Percentiles rank a stretch among this genome's conserved stretches.
phyloP scores from a whole-genome alignment of 2,329 filamentous ascomycete genomes.

The Gaeumannomyces tritici region DNA sequence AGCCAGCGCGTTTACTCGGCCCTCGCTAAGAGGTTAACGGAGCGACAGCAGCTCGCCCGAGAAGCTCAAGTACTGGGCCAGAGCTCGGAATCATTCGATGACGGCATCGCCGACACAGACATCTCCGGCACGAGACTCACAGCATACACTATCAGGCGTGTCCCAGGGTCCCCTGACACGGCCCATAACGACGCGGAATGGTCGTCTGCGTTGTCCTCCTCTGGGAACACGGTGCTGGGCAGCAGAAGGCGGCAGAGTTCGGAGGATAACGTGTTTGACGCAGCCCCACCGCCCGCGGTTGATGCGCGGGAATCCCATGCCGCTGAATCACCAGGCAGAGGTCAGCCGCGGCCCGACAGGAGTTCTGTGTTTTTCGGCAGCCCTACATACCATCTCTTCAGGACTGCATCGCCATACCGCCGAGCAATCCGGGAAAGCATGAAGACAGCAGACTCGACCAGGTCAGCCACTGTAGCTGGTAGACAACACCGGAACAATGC shows the following conservation, averaged over 20 bases:
- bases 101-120: background rate
- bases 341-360: constrained; percentile 15
- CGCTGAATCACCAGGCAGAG: background rate
- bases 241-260: no score
- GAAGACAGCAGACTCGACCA: constrained; percentile 19
- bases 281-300: background rate
- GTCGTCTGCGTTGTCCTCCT: background rate
- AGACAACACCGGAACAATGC: background rate
- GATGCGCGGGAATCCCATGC: background rate
- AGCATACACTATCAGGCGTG: background rate
- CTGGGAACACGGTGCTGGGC: background rate
- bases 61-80: background rate
- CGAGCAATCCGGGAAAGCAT: constrained; percentile 39
- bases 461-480: background rate
- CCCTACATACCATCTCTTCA: constrained; percentile 39
- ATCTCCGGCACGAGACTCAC: background rate
- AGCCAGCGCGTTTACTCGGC: constrained; percentile 54
- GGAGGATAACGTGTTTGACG: background rate
- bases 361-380: constrained; percentile 44
- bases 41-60: constrained; percentile 19
- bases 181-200: background rate
- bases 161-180: background rate
- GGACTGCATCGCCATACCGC: constrained; percentile 46
- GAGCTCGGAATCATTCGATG: background rate
- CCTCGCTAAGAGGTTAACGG: constrained; percentile 45